Percentiles rank a stretch among this genome's conserved stretches.
These are phyloP conservation scores for Hygrophorus russula DNA, from an alignment of 768 basidiomycete species.

Conservation along the genomic window DNA sequence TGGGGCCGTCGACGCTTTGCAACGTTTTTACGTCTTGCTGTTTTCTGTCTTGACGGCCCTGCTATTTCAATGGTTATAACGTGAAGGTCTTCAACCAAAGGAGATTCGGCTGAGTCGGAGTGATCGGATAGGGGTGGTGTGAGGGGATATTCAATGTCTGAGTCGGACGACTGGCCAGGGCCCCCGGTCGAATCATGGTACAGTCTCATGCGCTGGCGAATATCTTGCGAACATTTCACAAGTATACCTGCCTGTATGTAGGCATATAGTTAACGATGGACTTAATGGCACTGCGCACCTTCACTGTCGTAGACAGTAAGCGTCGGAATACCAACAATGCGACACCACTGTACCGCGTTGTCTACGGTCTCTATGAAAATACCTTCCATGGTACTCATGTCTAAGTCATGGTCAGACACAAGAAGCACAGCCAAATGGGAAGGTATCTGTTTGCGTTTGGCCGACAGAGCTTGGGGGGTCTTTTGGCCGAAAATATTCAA, in stretches of 20 bases:
- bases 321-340: slow-evolving; percentile 42
- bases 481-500: slow-evolving; percentile 24
- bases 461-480: slow-evolving; percentile 35
- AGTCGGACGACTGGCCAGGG: slow-evolving; percentile 30
- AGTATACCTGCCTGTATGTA: slow-evolving; percentile 25
- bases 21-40: slow-evolving; percentile 3
- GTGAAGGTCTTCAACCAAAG: slow-evolving; percentile 7
- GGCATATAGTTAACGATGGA: background rate
- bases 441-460: slow-evolving; percentile 48
- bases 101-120: slow-evolving; percentile 37
- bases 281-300: slow-evolving; percentile 31
- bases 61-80: slow-evolving; percentile 15
- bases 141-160: slow-evolving; percentile 57
- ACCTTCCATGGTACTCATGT: slow-evolving; percentile 24
- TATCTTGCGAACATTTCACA: slow-evolving; percentile 25
- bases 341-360: slow-evolving; percentile 51
- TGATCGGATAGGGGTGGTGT: slow-evolving; percentile 74
- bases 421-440: slow-evolving; percentile 59
- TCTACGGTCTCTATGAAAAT: slow-evolving; percentile 43
- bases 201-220: slow-evolving; percentile 25
- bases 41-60: slow-evolving; percentile 2
- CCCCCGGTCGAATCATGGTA: slow-evolving; percentile 13
- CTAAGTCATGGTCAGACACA: slow-evolving; percentile 28
- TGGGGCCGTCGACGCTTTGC: slow-evolving; percentile 7
- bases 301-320: slow-evolving; percentile 65